Evolutionary conservation across 495 filamentous ascomycete genomes (phyloP).

Genomic region (Neurospora pannonica): DNA sequence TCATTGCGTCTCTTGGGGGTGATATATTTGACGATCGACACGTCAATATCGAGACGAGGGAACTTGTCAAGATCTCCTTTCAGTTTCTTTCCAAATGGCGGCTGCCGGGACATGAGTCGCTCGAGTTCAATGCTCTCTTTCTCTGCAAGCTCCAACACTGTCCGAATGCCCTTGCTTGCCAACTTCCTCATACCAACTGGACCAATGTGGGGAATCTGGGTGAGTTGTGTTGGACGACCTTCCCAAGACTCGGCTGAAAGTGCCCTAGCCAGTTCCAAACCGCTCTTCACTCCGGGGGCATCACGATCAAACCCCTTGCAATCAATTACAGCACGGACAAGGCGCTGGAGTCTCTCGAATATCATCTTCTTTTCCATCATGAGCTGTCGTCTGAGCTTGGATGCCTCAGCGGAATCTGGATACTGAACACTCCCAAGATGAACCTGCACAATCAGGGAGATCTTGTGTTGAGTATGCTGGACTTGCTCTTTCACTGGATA

Average conservation of each 20-base stretch:
- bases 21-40: slow-evolving; percentile 22
- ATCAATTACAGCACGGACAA: slow-evolving; percentile 79
- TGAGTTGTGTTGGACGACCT: slow-evolving; percentile 70
- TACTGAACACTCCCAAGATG: slow-evolving; percentile 70
- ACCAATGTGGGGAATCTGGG: slow-evolving; percentile 78
- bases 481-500: slow-evolving; percentile 77
- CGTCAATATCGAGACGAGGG: slow-evolving; percentile 56
- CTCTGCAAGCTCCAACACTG: slow-evolving; percentile 59
- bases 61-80: slow-evolving; percentile 57
- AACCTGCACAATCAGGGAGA: slow-evolving; percentile 76
- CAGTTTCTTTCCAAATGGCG: slow-evolving; percentile 70
- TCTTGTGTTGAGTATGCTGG: slow-evolving; percentile 64
- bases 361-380: slow-evolving; percentile 60
- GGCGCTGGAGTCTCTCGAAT: slow-evolving; percentile 62
- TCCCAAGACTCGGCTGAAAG: slow-evolving; percentile 82
- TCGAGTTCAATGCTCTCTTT: slow-evolving; percentile 66
- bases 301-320: slow-evolving; percentile 64
- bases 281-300: slow-evolving; percentile 54
- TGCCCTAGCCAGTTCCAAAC: slow-evolving; percentile 70
- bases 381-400: slow-evolving; percentile 52
- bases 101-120: slow-evolving; percentile 63
- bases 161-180: slow-evolving; percentile 57
- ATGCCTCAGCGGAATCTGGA: slow-evolving; percentile 50
- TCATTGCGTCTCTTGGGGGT: slow-evolving; percentile 14
- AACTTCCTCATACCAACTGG: slow-evolving; percentile 70